phyloP scores from a whole-genome alignment of 2,329 filamentous ascomycete genomes.

The Ascochyta clinopodiicola region DNA sequence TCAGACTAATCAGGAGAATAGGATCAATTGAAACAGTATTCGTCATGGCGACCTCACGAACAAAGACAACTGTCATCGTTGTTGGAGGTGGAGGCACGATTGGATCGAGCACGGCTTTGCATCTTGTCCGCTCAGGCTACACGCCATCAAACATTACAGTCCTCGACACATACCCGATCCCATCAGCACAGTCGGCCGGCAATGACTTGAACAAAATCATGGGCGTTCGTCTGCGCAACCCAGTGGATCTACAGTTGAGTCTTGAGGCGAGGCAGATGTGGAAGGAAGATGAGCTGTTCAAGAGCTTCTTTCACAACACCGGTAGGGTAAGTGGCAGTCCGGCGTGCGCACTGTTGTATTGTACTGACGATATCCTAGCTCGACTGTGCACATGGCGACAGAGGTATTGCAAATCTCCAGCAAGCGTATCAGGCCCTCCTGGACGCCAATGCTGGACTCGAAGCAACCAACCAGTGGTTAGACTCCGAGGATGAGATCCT shows the following conservation, averaged over 20 bases:
- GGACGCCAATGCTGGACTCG: constrained; percentile 39
- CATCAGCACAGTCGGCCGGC: constrained; percentile 57
- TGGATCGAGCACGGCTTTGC: constrained; percentile 58
- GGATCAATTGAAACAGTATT: background rate
- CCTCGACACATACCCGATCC: constrained; percentile 55
- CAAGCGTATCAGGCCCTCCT: constrained; percentile 48
- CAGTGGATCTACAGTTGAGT: constrained; percentile 46
- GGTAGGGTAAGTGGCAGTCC: constrained; percentile 35
- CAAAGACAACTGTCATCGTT: constrained; percentile 45
- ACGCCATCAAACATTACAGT: constrained; percentile 54
- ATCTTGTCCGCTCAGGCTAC: constrained; percentile 59
- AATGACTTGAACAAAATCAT: constrained; percentile 61
- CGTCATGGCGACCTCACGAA: constrained; percentile 27
- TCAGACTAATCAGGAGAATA: constrained; percentile 1
- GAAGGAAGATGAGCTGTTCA: constrained; percentile 55
- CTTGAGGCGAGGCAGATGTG: constrained; percentile 50
- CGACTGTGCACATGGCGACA: constrained; percentile 45
- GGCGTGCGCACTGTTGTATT: background rate
- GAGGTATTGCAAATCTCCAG: constrained; percentile 46
- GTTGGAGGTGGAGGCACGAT: constrained; percentile 61
- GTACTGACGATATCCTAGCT: constrained; percentile 27
- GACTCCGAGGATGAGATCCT: constrained; percentile 55
- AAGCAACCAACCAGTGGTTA: constrained; percentile 52
- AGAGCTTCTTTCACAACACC: constrained; percentile 56
- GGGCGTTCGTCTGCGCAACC: constrained; percentile 48